Evolutionary conservation across 179 eudicot species (phyloP).

Genomic region (Spergularia azorica): DNA sequence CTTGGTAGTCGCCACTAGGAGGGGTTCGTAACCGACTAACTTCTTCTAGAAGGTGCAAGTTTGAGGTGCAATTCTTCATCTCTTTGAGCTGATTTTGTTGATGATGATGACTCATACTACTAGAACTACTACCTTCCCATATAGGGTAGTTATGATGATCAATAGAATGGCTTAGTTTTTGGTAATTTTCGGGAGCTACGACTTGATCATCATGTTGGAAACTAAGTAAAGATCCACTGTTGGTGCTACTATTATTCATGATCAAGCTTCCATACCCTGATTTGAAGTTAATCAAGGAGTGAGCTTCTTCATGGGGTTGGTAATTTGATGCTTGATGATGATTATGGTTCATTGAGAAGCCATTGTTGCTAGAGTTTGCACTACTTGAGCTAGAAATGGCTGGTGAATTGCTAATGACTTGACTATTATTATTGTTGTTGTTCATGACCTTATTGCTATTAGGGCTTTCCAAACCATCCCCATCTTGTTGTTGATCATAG

Average conservation of each 20-base stretch:
- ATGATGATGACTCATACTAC: constrained; percentile 14
- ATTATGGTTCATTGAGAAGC: constrained; percentile 31
- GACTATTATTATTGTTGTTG: constrained; percentile 1
- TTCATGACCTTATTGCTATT: constrained; percentile 28
- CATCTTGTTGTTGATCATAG: constrained; percentile 31
- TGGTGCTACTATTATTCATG: constrained; percentile 16
- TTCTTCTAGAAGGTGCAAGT: constrained; percentile 35
- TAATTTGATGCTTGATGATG: constrained; percentile 30
- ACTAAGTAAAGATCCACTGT: constrained; percentile 56
- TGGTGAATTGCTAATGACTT: constrained; percentile 47
- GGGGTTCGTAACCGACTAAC: constrained; percentile 45
- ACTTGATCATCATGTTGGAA: constrained; percentile 47
- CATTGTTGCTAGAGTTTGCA: constrained; percentile 56
- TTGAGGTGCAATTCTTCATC: constrained; percentile 23
- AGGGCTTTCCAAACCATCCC: constrained; percentile 30
- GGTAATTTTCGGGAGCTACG: constrained; percentile 10
- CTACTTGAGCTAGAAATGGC: constrained; percentile 71
- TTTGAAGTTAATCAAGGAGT: constrained; percentile 62
- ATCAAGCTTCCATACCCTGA: constrained; percentile 40
- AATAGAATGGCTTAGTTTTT: constrained; percentile 16
- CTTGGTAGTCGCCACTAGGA: constrained; percentile 35
- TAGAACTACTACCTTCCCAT: constrained; percentile 49
- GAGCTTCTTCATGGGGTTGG: constrained; percentile 50
- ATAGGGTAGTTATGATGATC: constrained; percentile 31
- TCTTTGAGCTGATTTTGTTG: constrained; percentile 11